phyloP scores from a whole-genome alignment of 768 basidiomycete genomes.

The Lyophyllum atratum region DNA sequence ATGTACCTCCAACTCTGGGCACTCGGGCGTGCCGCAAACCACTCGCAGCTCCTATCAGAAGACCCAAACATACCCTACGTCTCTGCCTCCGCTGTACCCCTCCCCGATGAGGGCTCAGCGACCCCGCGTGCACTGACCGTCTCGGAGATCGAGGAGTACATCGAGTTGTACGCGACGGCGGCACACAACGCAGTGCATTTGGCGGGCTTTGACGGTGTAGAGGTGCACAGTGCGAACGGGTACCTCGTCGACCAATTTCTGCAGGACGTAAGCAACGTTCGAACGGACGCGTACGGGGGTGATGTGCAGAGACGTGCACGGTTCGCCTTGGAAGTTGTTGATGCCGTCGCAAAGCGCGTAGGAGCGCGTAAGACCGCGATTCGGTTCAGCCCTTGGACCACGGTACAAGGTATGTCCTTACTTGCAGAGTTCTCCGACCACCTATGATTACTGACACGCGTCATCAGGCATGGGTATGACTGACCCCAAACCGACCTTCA shows the following conservation, averaged over 20 bases:
- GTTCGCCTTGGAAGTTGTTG: slow-evolving; percentile 57
- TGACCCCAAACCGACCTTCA: slow-evolving; percentile 31
- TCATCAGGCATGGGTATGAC: slow-evolving; percentile 42
- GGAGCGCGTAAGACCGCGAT: slow-evolving; percentile 57
- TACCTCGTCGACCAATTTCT: slow-evolving; percentile 65
- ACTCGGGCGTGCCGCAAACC: slow-evolving; percentile 43
- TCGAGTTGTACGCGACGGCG: slow-evolving; percentile 49
- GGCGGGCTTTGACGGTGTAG: slow-evolving; percentile 71
- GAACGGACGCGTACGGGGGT: slow-evolving; percentile 72
- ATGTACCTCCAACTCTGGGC: slow-evolving; percentile 64
- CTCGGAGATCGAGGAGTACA: slow-evolving; percentile 51
- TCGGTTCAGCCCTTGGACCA: slow-evolving; percentile 58
- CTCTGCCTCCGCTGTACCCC: slow-evolving; percentile 31
- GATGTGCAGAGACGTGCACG: slow-evolving; percentile 58
- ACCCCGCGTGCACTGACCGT: slow-evolving; percentile 44
- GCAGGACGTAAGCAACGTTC: slow-evolving; percentile 54
- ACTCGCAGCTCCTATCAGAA: slow-evolving; percentile 35
- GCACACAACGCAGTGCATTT: slow-evolving; percentile 53
- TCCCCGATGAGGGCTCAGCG: slow-evolving; percentile 15
- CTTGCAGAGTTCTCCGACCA: neutral
- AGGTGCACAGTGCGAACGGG: slow-evolving; percentile 48
- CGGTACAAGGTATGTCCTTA: slow-evolving; percentile 34
- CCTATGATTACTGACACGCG: neutral
- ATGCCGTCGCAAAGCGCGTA: slow-evolving; percentile 50
- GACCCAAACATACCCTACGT: slow-evolving; percentile 32